Evolutionary conservation across 352 stramenopile species (phyloP), one percentile per base, ranked within the genome.

Genomic region (Peronospora destructor): DNA sequence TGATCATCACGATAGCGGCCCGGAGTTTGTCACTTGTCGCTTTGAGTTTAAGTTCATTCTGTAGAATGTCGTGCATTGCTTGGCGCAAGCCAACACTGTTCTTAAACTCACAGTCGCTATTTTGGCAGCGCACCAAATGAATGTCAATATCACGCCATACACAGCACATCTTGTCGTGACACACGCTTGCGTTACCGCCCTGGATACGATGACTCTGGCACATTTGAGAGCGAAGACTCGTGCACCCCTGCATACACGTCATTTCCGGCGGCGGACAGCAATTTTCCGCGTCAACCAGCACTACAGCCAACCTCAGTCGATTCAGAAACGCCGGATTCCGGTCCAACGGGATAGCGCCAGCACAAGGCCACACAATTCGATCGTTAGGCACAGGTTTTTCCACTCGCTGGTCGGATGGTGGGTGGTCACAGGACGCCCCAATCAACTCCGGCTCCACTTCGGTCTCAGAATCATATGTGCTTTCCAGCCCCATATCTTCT

Each of bases 51-150:
- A 48, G 7, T 43, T 54, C 28, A 32, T 46, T 45, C 28, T 74
- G 68, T 30, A 82, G 58, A 17, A 87, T 79, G 30, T 80, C 73
- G 58, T 87, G 68, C 68, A 78, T 71, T 8, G 73, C 77, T 45
- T 87, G 69, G 23, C 76, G 76, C 16, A 84, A 52, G 40, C 81
- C 79, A 10, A 87, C 62, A 14, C 68, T 62, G 45, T 78, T 87
- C 14, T 76, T 78, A 49, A 87, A 81, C 57, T 87, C 76, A 47
- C 76, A 87, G 21, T 80, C 63, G 3, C 56, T 63, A 46, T 84
- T 74, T 42, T 68, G 59, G 29, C 76, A 87, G 17, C 67, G 71
- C 29, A 84, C 76, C 8, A 66, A 66, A 52, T 87, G 73, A 1
- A 63, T 70, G 39, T 85, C 76, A 1, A 87, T 66, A 47, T 78